Base-by-base conservation (phyloP, 1,284 basidiomycete genomes). In the Inonotus obliquus region DNA sequence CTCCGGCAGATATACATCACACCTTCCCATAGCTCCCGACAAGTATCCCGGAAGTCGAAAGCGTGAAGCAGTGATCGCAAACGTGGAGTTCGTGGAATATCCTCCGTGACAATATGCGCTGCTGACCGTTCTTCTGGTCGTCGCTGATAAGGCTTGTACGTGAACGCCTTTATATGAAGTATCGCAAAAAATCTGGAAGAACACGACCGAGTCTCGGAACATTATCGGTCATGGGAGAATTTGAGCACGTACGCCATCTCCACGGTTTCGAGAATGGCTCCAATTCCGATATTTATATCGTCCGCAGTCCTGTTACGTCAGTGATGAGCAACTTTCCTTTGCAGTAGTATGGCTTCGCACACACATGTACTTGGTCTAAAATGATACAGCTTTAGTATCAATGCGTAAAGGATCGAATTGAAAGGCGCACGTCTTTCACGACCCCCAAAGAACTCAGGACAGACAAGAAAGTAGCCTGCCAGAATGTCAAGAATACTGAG, bases 401-500 rank as follows among this genome's bases (percentile, higher is more conserved):
- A 39, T 39, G 13, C n/a, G 38, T 39, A 37, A 54, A 27, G 17
- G 6, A 63, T 37, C n/a, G 58, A 39, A 48, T 51, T 53, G 37
- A 29, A 54, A 32, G 17, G 44, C 10, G 72, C 81, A 89, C 82
- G 69, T 83, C 80, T 73, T 89, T 89, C 65, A 92, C 82, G 2
- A 87, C 77, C 0, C 80, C 80, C 57, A 87, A 76, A 72, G 81
- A 77, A 44, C 78, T 80, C n/a, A 91, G 78, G 4, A 84, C 65
- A 2, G 83, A 82, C 17, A 91, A 77, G 47, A 84, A 76, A 0
- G 82, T 84, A 9, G 84, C 81, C 71, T 91, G 89, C 90, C 89
- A 92, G 69, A 92, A 92, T 13, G 87, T 90, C 41, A 92, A 75
- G 70, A 92, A 91, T 0, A 91, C 88, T 27, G 25, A n/a, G n/a